These are phyloP conservation scores for Eragrostis tef DNA, from an alignment of 202 grass and related monocot species.

Conservation along the genomic window DNA sequence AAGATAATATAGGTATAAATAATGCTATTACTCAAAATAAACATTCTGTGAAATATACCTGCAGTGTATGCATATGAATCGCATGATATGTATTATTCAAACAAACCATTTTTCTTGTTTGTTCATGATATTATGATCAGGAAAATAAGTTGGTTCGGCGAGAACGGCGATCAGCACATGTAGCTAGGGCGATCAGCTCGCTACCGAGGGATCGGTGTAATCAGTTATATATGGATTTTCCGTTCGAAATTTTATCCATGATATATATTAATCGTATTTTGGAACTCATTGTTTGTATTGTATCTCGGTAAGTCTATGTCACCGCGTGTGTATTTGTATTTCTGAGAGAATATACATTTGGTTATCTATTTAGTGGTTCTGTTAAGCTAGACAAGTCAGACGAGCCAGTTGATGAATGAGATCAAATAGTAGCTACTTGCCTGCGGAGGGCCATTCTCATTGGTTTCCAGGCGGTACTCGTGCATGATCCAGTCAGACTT, in stretches of 20 bases:
- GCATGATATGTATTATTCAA: no score
- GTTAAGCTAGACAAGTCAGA: not conserved
- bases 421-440: conserved; percentile 36
- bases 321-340: not conserved
- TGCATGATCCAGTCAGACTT: conserved; percentile 99
- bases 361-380: not conserved
- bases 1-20: no score
- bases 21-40: no score
- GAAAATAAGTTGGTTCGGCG: no score
- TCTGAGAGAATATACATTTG: not conserved
- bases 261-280: no score
- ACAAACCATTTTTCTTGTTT: not conserved
- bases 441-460: conserved; percentile 76
- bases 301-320: not conserved
- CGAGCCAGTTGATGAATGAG: not conserved
- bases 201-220: not conserved
- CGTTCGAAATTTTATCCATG: no score
- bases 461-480: conserved; percentile 88
- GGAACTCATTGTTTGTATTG: not conserved
- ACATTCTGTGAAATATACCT: no score
- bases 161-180: not conserved
- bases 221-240: not conserved
- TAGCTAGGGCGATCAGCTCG: not conserved
- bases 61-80: no score
- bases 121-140: conserved; percentile 9